Percentiles rank a stretch among this genome's conserved stretches.
phyloP scores from a whole-genome alignment of 169 alveolate species.

The Cryptosporidium ubiquitum region DNA sequence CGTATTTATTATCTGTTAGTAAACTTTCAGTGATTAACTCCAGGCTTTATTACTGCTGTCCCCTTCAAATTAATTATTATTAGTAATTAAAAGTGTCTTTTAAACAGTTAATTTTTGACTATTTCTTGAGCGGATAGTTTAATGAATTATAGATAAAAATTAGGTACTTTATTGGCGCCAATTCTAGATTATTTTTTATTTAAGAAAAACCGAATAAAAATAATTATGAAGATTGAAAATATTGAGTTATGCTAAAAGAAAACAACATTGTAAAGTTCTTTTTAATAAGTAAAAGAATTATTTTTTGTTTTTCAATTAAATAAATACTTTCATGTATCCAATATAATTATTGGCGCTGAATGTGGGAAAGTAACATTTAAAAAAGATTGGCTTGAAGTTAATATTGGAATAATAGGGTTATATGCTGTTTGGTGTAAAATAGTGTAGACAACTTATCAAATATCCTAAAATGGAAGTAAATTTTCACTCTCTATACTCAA shows the following conservation, averaged over 20 bases:
- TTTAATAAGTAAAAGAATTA: background rate
- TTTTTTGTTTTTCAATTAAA: background rate
- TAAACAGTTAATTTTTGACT: background rate
- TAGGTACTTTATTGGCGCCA: background rate
- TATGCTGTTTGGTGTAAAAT: background rate
- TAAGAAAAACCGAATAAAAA: background rate
- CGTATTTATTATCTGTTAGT: background rate
- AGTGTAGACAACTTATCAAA: background rate
- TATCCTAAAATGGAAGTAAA: constrained; percentile 13
- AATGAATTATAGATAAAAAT: background rate
- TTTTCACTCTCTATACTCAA: constrained; percentile 51
- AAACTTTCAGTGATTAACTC: background rate
- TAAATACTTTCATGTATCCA: background rate
- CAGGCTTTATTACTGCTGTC: background rate
- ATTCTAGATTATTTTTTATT: background rate
- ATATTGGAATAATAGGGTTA: background rate
- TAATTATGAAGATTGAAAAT: background rate
- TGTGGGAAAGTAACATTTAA: constrained; percentile 2
- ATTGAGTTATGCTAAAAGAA: background rate
- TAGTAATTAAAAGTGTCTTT: background rate
- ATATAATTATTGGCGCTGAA: background rate
- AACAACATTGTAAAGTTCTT: background rate
- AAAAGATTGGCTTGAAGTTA: background rate
- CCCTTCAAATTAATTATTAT: background rate
- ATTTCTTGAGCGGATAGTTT: background rate